Conservation (phyloP, 2,329 filamentous ascomycete species). For the Pseudocercospora vitis region DNA sequence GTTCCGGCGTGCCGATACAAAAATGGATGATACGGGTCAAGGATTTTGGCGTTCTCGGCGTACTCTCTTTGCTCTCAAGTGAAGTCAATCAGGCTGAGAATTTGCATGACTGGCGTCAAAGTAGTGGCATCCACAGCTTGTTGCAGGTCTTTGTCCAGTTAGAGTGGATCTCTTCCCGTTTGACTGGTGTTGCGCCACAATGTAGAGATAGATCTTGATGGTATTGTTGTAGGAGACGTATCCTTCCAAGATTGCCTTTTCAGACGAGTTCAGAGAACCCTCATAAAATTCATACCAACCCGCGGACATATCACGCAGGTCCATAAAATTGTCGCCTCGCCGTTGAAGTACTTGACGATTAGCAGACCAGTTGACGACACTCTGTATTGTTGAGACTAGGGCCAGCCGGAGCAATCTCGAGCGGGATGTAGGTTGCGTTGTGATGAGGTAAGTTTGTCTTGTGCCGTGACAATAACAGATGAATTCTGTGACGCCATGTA, state of each 20-base stretch:
- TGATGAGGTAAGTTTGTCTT: conserved; percentile 12
- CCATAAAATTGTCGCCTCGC: conserved; percentile 18
- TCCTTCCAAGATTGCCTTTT: background rate
- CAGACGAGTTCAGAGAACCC: too few species aligned
- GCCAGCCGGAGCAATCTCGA: too few species aligned
- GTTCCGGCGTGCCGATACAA: conserved; percentile 1
- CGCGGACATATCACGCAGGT: conserved; percentile 1
- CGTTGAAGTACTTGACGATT: conserved; percentile 27
- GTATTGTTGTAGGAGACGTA: conserved; percentile 19
- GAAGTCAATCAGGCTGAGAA: conserved; percentile 28
- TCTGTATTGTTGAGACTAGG: too few species aligned
- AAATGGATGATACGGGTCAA: background rate
- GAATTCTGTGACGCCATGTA: background rate
- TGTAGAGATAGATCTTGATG: conserved; percentile 13
- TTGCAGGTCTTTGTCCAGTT: too few species aligned
- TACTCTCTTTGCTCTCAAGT: too few species aligned
- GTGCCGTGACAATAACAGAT: background rate
- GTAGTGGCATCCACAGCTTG: too few species aligned
- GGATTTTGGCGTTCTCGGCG: too few species aligned
- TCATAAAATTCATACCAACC: too few species aligned
- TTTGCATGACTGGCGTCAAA: conserved; percentile 24
- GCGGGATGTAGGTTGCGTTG: conserved; percentile 10
- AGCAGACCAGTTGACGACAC: conserved; percentile 27
- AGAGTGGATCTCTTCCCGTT: too few species aligned
- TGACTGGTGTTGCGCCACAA: too few species aligned